Evolutionary conservation across 495 filamentous ascomycete genomes (phyloP).

Genomic region (Arthonia radiata): DNA sequence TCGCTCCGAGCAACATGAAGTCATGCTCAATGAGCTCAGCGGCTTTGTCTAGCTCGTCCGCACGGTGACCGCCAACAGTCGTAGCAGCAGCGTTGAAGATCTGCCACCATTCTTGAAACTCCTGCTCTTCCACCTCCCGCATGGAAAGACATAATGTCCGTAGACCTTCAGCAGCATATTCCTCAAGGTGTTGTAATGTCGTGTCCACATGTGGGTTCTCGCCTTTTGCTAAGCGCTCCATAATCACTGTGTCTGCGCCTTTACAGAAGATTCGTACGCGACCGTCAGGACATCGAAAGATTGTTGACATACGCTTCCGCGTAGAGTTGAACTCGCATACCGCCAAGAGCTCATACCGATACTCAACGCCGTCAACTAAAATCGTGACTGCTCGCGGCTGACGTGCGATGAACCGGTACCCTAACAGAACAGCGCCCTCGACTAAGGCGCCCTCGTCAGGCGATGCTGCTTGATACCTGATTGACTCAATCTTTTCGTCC

Average conservation of each 20-base stretch:
- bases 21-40: slow-evolving; percentile 86
- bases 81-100: slow-evolving; percentile 78
- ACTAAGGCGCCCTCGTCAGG: slow-evolving; percentile 94
- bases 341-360: slow-evolving; percentile 75
- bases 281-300: slow-evolving; percentile 89
- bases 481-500: slow-evolving; percentile 46
- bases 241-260: slow-evolving; percentile 91
- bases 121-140: slow-evolving; percentile 77
- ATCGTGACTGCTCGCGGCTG: slow-evolving; percentile 73
- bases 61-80: slow-evolving; percentile 75
- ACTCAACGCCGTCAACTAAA: slow-evolving; percentile 38
- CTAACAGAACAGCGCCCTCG: slow-evolving; percentile 64
- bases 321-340: slow-evolving; percentile 99
- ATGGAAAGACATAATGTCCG: slow-evolving; percentile 87
- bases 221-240: slow-evolving; percentile 56
- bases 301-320: slow-evolving; percentile 90
- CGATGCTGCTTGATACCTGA: slow-evolving; percentile 96
- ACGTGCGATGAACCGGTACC: slow-evolving; percentile 73
- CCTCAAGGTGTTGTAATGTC: slow-evolving; percentile 82
- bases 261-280: slow-evolving; percentile 86
- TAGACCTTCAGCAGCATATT: slow-evolving; percentile 91
- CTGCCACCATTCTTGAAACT: slow-evolving; percentile 69
- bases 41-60: slow-evolving; percentile 92
- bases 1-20: slow-evolving; percentile 76
- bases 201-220: slow-evolving; percentile 66